phyloP scores from a whole-genome alignment of 192 early-diverging fungal species.

The Entomortierella lignicola region DNA sequence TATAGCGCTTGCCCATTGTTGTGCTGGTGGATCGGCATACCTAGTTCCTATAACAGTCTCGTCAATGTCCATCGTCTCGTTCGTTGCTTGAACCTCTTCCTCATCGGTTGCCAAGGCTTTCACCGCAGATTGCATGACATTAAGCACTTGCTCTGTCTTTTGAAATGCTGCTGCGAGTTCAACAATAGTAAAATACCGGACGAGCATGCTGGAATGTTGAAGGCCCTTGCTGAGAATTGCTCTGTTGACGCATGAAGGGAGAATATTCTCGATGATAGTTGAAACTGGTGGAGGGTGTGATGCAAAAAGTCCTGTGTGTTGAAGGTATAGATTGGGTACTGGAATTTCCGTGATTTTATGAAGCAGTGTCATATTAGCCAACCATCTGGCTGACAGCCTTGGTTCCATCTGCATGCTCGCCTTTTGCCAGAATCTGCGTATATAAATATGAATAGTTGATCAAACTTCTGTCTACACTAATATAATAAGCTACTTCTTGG shows the following conservation, averaged over 20 bases:
- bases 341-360: constrained; percentile 76
- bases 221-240: constrained; percentile 67
- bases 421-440: constrained; percentile 71
- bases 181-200: constrained; percentile 72
- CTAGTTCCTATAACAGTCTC: not conserved
- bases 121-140: constrained; percentile 45
- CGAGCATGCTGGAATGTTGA: constrained; percentile 69
- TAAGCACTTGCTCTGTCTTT: constrained; percentile 64
- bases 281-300: constrained; percentile 67
- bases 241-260: constrained; percentile 69
- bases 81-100: constrained; percentile 2
- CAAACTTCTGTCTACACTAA: too few relatives aligned
- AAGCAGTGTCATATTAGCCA: constrained; percentile 81
- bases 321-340: constrained; percentile 68
- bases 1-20: constrained; percentile 38
- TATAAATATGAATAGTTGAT: not conserved
- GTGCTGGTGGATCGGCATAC: constrained; percentile 19
- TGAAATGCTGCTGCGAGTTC: constrained; percentile 68
- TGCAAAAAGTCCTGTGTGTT: constrained; percentile 51
- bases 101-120: constrained; percentile 21
- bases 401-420: constrained; percentile 77
- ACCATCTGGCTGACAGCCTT: constrained; percentile 73
- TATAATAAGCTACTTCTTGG: too few relatives aligned
- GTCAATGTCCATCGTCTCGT: constrained; percentile 4
- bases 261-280: constrained; percentile 74